phyloP scores from a whole-genome alignment of 2,329 filamentous ascomycete genomes.

The Colletotrichum liaoningense region DNA sequence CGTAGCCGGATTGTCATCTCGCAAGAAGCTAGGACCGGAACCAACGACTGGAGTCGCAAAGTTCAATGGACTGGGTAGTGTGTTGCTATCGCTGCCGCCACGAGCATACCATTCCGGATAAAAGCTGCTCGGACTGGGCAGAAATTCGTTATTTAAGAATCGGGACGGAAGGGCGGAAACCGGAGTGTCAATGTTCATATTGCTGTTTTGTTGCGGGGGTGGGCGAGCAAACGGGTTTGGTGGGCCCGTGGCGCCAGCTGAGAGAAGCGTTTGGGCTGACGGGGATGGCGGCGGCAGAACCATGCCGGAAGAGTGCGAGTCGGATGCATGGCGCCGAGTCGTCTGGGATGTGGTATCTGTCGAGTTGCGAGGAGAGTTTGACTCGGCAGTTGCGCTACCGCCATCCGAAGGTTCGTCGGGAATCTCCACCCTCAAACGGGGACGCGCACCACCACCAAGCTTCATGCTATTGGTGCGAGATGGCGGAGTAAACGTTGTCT shows the following conservation, averaged over 20 bases:
- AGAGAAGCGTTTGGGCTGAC: slow-evolving; percentile 85
- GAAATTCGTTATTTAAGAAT: slow-evolving; percentile 87
- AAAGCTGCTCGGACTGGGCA: slow-evolving; percentile 92
- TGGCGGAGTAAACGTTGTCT: slow-evolving; percentile 75
- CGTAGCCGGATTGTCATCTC: slow-evolving; percentile 60
- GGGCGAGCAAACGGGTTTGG: slow-evolving; percentile 96
- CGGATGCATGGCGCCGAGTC: slow-evolving; percentile 55
- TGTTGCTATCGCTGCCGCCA: slow-evolving; percentile 78
- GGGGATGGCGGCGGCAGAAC: slow-evolving; percentile 94
- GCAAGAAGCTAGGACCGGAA: slow-evolving; percentile 71
- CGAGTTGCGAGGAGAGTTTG: slow-evolving; percentile 71
- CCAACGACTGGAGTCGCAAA: slow-evolving; percentile 85
- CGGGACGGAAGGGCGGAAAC: slow-evolving; percentile 94
- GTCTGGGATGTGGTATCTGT: slow-evolving; percentile 69
- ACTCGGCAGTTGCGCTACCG: slow-evolving; percentile 79
- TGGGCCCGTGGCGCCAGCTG: slow-evolving; percentile 90
- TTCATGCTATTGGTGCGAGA: slow-evolving; percentile 83
- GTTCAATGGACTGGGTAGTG: slow-evolving; percentile 90
- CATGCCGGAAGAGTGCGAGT: slow-evolving; percentile 71
- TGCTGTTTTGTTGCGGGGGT: slow-evolving; percentile 74
- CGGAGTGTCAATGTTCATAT: slow-evolving; percentile 70
- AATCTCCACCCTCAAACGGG: slow-evolving; percentile 92
- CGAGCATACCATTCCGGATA: slow-evolving; percentile 91
- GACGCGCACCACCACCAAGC: slow-evolving; percentile 75
- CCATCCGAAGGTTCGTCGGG: slow-evolving; percentile 88